phyloP scores from a whole-genome alignment of 805 yeast genomes.

The Blastobotrys muscicola region DNA sequence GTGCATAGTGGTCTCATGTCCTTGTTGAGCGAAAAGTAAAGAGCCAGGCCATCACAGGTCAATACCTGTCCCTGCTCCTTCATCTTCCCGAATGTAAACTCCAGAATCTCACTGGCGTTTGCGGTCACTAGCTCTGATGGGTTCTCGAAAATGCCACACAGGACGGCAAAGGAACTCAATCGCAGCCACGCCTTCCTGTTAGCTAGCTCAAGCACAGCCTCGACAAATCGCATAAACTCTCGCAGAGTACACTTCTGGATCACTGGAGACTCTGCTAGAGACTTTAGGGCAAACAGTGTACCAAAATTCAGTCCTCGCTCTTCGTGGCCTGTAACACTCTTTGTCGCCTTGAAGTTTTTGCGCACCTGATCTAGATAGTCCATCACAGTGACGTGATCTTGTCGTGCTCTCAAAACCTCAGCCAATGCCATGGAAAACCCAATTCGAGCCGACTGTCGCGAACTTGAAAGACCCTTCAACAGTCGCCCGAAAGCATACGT shows the following conservation, averaged over 20 bases:
- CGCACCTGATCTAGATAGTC: constrained; percentile 31
- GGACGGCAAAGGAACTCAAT: constrained; percentile 67
- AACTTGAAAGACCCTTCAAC: constrained; percentile 70
- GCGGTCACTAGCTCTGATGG: not conserved
- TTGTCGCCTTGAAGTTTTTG: constrained; percentile 31
- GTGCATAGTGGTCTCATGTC: constrained; percentile 11
- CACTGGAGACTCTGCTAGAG: constrained; percentile 49
- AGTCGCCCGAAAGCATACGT: constrained; percentile 71
- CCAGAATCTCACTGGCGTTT: constrained; percentile 5
- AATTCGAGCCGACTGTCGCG: constrained; percentile 72
- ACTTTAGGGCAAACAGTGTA: constrained; percentile 72
- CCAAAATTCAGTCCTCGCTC: constrained; percentile 77
- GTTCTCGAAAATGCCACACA: constrained; percentile 38
- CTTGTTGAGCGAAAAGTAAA: constrained; percentile 38
- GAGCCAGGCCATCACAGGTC: constrained; percentile 73
- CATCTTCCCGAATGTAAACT: constrained; percentile 32
- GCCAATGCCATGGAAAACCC: constrained; percentile 86
- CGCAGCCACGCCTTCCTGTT: constrained; percentile 71
- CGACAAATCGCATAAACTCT: constrained; percentile 35
- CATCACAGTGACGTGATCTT: constrained; percentile 29
- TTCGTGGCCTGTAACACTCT: constrained; percentile 63
- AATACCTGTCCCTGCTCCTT: constrained; percentile 47
- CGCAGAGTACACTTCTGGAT: constrained; percentile 25
- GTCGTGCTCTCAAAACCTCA: constrained; percentile 36
- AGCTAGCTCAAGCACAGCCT: constrained; percentile 47